Evolutionary conservation across 2,329 filamentous ascomycete genomes (phyloP), one percentile per base, ranked within the genome.

Genomic region (Phyllosticta citriasiana): DNA sequence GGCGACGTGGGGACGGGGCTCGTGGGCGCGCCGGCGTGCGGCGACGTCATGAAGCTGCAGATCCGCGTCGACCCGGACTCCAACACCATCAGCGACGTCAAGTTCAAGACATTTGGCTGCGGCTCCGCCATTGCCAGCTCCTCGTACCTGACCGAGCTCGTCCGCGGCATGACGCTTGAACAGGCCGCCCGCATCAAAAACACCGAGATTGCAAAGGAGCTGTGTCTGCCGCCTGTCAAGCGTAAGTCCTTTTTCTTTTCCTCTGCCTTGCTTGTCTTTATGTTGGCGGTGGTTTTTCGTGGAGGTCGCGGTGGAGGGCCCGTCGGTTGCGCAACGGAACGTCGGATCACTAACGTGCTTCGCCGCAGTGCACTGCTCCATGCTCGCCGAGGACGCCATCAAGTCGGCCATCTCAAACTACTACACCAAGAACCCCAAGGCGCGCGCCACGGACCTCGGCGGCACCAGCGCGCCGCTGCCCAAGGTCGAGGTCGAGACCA

Each of bases 71-170:
- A 97, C 77, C 89, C 89, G 66, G 82, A 88, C 68, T 90, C 86
- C 70, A 89, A 94, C 74, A 93, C 86, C 68, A 97, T 97, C 73
- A 87, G 86, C 69, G 93, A 97, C 69, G 92, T 96, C 73, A 94
- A 95, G 78, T 97, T 97, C 84, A 97, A 97, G 86, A 97, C 92
- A 0, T 97, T 97, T 72, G 92, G 92, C 57, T 97, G 92, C 74
- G 92, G 92, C 60, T 91, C 87, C 30, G 94, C 94, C 66, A 99
- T 99, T 76, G 94, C 94, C 53, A 93, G 88, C 65, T 95, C 89
- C 63, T 94, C 88, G 72, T 99, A 99, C 74, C 78, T 99, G 69
- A 99, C 94, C 8, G 91, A 96, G 77, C 80, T 99, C 63, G 92
- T 99, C 65, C 85, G 91, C 65, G 94, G 94, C 64, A 99, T 97